Evolutionary conservation across 2,329 filamentous ascomycete species (phyloP).

Genomic region (Hortaea sp.): DNA sequence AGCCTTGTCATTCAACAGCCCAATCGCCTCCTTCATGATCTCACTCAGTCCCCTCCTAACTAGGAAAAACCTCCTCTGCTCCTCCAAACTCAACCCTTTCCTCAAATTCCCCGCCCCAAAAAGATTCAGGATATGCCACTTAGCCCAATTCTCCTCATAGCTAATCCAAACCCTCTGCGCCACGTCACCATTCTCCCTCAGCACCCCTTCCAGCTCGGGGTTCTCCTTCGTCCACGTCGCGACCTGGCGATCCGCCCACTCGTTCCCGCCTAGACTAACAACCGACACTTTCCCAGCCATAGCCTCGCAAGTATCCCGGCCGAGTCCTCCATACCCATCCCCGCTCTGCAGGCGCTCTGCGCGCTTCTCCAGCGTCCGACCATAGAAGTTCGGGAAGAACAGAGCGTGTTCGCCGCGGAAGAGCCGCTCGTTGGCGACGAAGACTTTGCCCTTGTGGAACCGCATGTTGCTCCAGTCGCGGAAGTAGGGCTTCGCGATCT

Average conservation of each 20-base stretch:
- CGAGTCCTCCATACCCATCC: conserved; percentile 42
- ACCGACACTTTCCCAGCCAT: conserved; percentile 55
- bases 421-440: conserved; percentile 70
- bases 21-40: conserved; percentile 48
- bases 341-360: not conserved
- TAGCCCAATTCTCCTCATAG: conserved; percentile 68
- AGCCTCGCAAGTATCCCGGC: conserved; percentile 62
- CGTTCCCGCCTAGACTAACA: conserved; percentile 69
- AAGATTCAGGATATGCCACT: conserved; percentile 45
- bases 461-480: conserved; percentile 86
- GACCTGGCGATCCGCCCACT: conserved; percentile 78
- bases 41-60: conserved; percentile 48
- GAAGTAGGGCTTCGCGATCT: conserved; percentile 83
- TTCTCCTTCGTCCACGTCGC: conserved; percentile 64
- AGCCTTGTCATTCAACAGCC: conserved; percentile 77
- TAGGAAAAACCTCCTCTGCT: conserved; percentile 51
- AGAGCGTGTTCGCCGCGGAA: conserved; percentile 75
- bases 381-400: conserved; percentile 88
- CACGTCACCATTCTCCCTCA: conserved; percentile 42
- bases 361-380: conserved; percentile 57
- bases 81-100: conserved; percentile 35
- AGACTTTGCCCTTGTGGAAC: conserved; percentile 79
- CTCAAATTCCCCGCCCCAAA: conserved; percentile 41
- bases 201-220: conserved; percentile 53
- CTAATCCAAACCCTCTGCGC: conserved; percentile 82